These are phyloP conservation scores for Leishmania turanica DNA, from an alignment of 208 protist species.

Conservation along the genomic window DNA sequence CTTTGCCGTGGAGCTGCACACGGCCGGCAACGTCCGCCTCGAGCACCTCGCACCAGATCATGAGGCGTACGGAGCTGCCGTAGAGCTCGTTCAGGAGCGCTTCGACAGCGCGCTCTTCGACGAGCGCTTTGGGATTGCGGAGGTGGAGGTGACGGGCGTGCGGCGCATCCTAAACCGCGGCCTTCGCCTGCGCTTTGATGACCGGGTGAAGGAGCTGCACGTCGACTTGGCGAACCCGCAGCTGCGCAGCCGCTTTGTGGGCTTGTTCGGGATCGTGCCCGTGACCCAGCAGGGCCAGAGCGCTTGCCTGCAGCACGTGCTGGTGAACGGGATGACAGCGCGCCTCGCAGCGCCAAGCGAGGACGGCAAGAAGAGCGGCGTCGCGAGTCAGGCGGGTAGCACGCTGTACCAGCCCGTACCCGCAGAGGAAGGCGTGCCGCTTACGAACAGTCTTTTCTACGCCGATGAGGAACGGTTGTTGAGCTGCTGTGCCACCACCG, in stretches of 20 bases:
- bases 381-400: not conserved
- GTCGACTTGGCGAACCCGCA: constrained; percentile 77
- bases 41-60: constrained; percentile 60
- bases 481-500: constrained; percentile 14
- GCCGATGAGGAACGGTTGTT: constrained; percentile 79
- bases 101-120: constrained; percentile 68
- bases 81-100: constrained; percentile 62
- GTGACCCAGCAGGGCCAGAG: constrained; percentile 34
- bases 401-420: constrained; percentile 13
- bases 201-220: constrained; percentile 62
- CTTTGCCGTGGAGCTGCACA: constrained; percentile 84
- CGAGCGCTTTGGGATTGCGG: constrained; percentile 51
- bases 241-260: constrained; percentile 70
- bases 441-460: constrained; percentile 90
- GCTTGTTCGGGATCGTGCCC: constrained; percentile 80
- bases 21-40: constrained; percentile 90
- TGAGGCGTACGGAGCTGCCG: constrained; percentile 72
- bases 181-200: constrained; percentile 84
- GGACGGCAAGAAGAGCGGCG: constrained; percentile 2
- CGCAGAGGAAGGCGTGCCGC: constrained; percentile 68
- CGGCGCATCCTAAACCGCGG: constrained; percentile 84
- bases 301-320: constrained; percentile 47
- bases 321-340: constrained; percentile 34
- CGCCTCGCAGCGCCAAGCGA: not conserved
- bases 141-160: constrained; percentile 69